These are phyloP conservation scores for Gnaphalium uliginosum DNA, from an alignment of 129 eudicot genomes.

Conservation along the genomic window DNA sequence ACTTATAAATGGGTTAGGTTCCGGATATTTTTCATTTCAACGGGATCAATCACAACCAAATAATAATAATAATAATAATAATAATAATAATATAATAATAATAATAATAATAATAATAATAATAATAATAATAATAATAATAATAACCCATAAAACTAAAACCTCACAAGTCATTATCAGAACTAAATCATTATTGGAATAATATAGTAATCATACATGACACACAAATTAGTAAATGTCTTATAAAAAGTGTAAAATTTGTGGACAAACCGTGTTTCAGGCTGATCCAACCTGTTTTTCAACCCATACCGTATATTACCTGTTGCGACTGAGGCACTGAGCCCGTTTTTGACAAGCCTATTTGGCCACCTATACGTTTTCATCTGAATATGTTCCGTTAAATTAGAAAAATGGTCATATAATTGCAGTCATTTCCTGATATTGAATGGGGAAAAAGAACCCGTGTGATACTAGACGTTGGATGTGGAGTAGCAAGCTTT, in stretches of 20 bases:
- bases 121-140: too few relatives aligned
- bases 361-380: neutral
- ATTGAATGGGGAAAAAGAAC: constrained; percentile 62
- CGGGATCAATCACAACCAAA: neutral
- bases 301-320: neutral
- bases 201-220: neutral
- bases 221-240: neutral
- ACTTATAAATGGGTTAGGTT: neutral
- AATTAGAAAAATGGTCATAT: neutral
- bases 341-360: neutral
- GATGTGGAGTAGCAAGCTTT: constrained; percentile 70
- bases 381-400: neutral
- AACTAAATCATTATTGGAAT: neutral
- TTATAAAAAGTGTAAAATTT: neutral
- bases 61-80: neutral
- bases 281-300: neutral
- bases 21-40: neutral
- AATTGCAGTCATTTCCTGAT: constrained; percentile 41
- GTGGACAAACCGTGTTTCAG: neutral
- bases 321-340: neutral
- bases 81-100: too few relatives aligned
- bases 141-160: neutral
- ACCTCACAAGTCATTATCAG: neutral
- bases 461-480: constrained; percentile 59
- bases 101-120: too few relatives aligned